These are phyloP conservation scores for Hyaloscypha finlandica DNA, from an alignment of 495 filamentous ascomycete species.

Conservation along the genomic window DNA sequence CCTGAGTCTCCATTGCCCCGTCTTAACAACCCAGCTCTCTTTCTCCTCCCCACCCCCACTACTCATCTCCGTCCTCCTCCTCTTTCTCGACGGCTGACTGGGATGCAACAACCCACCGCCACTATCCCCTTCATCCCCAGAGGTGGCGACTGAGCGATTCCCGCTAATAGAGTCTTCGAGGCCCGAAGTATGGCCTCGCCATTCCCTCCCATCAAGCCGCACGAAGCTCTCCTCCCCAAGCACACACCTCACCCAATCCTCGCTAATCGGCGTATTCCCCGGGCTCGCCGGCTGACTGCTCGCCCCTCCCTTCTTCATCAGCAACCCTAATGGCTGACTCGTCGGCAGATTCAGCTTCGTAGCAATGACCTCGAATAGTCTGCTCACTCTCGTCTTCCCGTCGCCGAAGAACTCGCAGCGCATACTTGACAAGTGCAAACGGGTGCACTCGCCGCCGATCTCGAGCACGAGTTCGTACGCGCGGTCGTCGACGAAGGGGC, in stretches of 20 bases:
- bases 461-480: conserved; percentile 78
- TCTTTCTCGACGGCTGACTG: conserved; percentile 50
- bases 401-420: conserved; percentile 73
- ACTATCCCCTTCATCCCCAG: conserved; percentile 4
- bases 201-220: conserved; percentile 65
- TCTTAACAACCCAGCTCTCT: conserved; percentile 71
- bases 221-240: conserved; percentile 73
- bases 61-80: conserved; percentile 38
- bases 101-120: conserved; percentile 25
- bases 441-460: conserved; percentile 67
- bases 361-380: conserved; percentile 76
- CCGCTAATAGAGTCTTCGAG: conserved; percentile 14
- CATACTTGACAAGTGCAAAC: conserved; percentile 56
- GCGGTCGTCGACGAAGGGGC: conserved; percentile 76
- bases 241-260: conserved; percentile 68
- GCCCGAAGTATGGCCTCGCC: conserved; percentile 11
- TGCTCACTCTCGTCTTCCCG: conserved; percentile 65
- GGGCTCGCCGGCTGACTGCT: conserved; percentile 60
- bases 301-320: conserved; percentile 59
- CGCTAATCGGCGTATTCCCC: conserved; percentile 69
- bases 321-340: conserved; percentile 65
- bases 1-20: conserved; percentile 78
- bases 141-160: conserved; percentile 7
- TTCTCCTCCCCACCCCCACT: conserved; percentile 36
- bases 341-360: conserved; percentile 76